Evolutionary conservation across 2,329 filamentous ascomycete species (phyloP), one percentile per base, ranked within the genome.

Genomic region (Nannizziopsis arthrosporioides): DNA sequence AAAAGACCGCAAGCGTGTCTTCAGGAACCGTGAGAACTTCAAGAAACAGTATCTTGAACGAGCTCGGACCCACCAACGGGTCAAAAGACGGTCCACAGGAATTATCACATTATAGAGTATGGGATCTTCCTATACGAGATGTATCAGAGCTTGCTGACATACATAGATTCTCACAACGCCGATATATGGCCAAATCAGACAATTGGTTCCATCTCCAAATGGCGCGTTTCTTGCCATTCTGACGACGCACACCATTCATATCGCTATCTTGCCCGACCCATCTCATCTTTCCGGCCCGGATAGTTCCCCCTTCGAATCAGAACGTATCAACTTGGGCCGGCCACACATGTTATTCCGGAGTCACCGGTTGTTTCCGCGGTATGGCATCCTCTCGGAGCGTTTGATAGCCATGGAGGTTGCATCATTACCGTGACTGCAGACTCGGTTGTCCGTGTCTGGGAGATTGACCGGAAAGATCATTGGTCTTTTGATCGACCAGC

Each of bases 361-460:
- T 79, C 87, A 6, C 79, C 85, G 1, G 74, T 98, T 49, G 81
- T 82, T 17, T 86, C 87, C 1, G 84, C 82, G 3, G 59, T 95
- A 50, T 98, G 92, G 90, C 92, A 98, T 67, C 92, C 92, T 1
- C 72, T 96, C 0, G 89, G 89, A 1, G 81, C 90, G 9, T 61
- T 67, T 47, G 66, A 61, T 47, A 65, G 64, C 42, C 79, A 84
- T 52, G 85, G 85, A 30, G 81, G 80, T 17, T 88, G 85, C 47
- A 69, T 98, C 30, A 83, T 96, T 15, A 96, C 92, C 0, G 77
- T 95, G 37, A 94, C 92, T 1, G 78, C 80, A 45, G 88, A 95
- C 63, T 87, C 89, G 5, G 81, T 89, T 34, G 85, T 96, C 3
- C 80, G 92, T 32, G 69, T 95, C 12, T 96, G 90, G 89, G 89